Base-by-base conservation (phyloP, 208 protist genomes). In the Entamoeba dispar region DNA sequence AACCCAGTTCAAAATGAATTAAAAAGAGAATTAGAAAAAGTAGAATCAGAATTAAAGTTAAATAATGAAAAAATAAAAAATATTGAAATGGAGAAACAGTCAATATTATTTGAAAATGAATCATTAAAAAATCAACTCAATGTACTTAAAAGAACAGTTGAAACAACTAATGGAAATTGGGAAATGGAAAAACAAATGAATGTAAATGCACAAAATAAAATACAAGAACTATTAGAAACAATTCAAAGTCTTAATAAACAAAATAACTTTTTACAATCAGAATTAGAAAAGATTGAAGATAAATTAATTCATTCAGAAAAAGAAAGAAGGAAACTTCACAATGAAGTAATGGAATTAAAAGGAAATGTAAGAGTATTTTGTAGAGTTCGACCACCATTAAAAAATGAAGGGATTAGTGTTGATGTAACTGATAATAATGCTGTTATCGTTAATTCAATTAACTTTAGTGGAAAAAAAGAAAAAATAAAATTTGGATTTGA, bases 291-390 rank as follows among this genome's bases (percentile, higher is more conserved):
- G 3, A 69, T 1, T 69, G 55, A 69, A 22, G 55, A 69, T 22
- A 69, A 69, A 3, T 22, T 69, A 69, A 27, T 69, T 27, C 17
- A 27, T 22, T 69, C 55, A 27, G 55, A 96, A 86, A 27, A 31
- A 14, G 12, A 92, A 52, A 91, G 94, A 8, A 92, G 94, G 27
- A 91, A 57, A 50, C 93, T 97, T 27, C 96, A 96, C 95, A 96
- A 97, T 93, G 93, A 93, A 6, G 93, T 97, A 8, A 95, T 96
- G 86, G 95, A 97, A 92, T 94, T 97, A 5, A 96, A 96, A 92
- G 97, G 97, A 49, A 97, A 97, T 92, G 97, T 97, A 51, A 93
- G 97, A 38, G 97, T 97, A 17, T 97, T 96, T 92, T 96, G 95
- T 91, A 93, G 97, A 49, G 92, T 97, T 17, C 94, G 96, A 27